Percentiles rank a stretch among this genome's conserved stretches.
phyloP scores from a whole-genome alignment of 192 early-diverging fungal species.

The Entophlyctis luteolus region DNA sequence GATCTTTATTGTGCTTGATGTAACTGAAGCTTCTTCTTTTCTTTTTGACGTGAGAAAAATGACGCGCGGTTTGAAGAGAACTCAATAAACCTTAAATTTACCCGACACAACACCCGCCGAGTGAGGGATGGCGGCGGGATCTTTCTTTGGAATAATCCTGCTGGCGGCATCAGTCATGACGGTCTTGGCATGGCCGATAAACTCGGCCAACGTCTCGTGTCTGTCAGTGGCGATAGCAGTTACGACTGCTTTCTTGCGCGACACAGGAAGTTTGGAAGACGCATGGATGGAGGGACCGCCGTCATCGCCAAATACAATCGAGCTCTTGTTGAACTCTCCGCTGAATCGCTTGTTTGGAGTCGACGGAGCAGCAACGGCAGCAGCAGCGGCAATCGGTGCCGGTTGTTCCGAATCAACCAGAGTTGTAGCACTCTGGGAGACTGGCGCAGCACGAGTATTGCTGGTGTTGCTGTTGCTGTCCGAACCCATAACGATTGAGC shows the following conservation, averaged over 20 bases:
- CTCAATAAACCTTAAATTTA: neutral
- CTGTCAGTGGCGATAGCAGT: neutral
- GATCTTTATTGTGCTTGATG: too few relatives aligned
- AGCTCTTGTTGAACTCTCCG: neutral
- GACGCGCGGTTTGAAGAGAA: neutral
- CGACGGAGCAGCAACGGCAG: neutral
- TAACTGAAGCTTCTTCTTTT: too few relatives aligned
- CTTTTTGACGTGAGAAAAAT: too few relatives aligned
- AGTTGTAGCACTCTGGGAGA: neutral
- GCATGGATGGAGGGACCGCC: neutral
- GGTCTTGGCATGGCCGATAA: neutral
- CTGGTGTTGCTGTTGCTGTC: neutral
- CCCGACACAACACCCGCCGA: neutral
- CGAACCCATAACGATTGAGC: neutral
- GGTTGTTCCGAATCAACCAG: too few relatives aligned
- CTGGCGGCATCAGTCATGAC: neutral
- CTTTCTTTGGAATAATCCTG: neutral
- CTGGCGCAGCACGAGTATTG: neutral
- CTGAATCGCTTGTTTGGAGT: neutral
- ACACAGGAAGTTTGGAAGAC: neutral
- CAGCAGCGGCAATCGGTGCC: too few relatives aligned
- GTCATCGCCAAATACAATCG: neutral
- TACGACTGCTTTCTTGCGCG: neutral
- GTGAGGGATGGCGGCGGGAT: neutral
- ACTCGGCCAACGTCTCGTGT: neutral